A percentile compares a stretch with the other conserved stretches of the same genome.
These are phyloP conservation scores for Tricladium varicosporioides DNA, from an alignment of 2,329 filamentous ascomycete genomes.

Conservation along the genomic window DNA sequence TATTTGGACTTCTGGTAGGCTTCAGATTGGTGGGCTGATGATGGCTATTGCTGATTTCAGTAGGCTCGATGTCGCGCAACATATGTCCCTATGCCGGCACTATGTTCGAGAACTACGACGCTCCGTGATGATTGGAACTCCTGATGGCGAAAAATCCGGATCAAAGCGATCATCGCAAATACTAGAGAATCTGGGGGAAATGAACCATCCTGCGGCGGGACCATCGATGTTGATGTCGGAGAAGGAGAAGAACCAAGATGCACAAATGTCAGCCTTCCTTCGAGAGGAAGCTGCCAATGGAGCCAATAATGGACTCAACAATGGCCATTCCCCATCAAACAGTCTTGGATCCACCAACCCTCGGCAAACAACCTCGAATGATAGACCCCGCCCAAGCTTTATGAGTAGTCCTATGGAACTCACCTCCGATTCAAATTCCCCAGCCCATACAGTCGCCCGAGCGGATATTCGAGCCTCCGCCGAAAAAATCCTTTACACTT, in stretches of 20 bases:
- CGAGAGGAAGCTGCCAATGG: conserved; percentile 61
- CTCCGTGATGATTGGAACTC: conserved; percentile 89
- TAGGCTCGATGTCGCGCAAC: conserved; percentile 98
- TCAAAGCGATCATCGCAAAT: conserved; percentile 84
- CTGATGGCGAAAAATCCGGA: conserved; percentile 73
- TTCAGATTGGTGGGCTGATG: neutral
- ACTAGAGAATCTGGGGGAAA: conserved; percentile 70
- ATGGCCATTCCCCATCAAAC: conserved; percentile 54
- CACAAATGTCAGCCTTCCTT: conserved; percentile 87
- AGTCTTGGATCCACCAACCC: conserved; percentile 32
- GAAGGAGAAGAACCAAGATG: conserved; percentile 77
- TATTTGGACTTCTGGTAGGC: conserved; percentile 96
- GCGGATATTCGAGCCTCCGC: conserved; percentile 90
- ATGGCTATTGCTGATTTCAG: conserved; percentile 7
- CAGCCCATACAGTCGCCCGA: conserved; percentile 78
- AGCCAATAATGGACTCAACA: conserved; percentile 45
- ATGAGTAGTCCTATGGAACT: conserved; percentile 61
- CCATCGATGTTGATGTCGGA: conserved; percentile 63
- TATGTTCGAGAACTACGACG: conserved; percentile 94
- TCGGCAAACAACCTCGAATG: conserved; percentile 49
- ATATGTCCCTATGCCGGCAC: conserved; percentile 95
- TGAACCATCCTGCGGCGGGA: conserved; percentile 56
- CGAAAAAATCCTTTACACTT: conserved; percentile 99
- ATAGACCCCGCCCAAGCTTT: conserved; percentile 48
- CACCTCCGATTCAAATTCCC: conserved; percentile 76